Evolutionary conservation across 345 rosid genomes (phyloP), one percentile per base, ranked within the genome.

Genomic region (Populus davidiana): DNA sequence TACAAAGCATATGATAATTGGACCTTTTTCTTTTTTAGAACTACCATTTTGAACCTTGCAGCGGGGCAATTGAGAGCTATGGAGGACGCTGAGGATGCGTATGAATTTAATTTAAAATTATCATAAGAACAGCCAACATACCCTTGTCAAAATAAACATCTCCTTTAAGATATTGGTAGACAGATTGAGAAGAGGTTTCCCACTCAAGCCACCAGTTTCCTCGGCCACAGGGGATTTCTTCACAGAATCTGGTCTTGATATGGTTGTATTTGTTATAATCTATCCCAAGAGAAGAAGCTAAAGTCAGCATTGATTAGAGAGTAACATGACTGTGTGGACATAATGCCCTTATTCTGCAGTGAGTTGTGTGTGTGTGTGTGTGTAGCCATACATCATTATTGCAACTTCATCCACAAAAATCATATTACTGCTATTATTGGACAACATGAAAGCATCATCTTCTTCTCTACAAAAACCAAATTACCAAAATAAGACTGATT

Each of bases 241-340:
- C 20, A 80, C 90, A 73, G 92, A 66, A 41, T 92, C 96, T 69
- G 97, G 97, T 82, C 99, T 94, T 27, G 93, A 92, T 72, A 96
- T 81, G 43, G 98, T 93, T 63, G 99, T 96, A 81, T 96, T 96
- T 75, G 99, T 86, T 84, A 96, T 92, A 75, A 96, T 89, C 99
- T 93, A 79, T 54, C 38, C 41, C 39, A 71, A 47, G 14, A 67
- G 75, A 67, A 67, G 23, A 72, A 76, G 73, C 14, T 8, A 73
- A 67, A 25, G 27, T 31, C 77, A 27, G 18, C 25, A 25, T 67
- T 16, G 4, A 65, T 31, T 14, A 65, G 38, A 16, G 69, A 29
- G 8, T 23, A 31, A 16, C 69, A 65, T 25, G 36, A 65, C 23
- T 52, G n/a, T 47, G 50, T 52, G 23, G 23, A 20, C 8, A 20